A percentile compares a stretch with the other conserved stretches of the same genome.
Evolutionary conservation across 768 basidiomycete species (phyloP).

Genomic region (Mycena polygramma): DNA sequence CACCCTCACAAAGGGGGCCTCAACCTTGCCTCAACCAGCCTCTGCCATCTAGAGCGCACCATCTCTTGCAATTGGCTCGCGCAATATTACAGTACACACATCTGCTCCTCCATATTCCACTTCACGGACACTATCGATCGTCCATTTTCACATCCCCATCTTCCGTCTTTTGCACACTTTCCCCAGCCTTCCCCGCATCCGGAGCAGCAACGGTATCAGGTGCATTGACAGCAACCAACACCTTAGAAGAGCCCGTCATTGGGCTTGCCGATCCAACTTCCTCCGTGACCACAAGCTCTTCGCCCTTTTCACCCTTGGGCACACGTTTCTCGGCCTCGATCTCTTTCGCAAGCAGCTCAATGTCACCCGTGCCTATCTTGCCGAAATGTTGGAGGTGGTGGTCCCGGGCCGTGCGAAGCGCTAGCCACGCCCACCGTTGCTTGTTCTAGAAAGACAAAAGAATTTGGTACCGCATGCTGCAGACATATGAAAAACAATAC

Average conservation of each 20-base stretch:
- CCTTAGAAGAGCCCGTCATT: constrained; percentile 41
- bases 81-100: no score
- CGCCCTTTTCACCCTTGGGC: constrained; percentile 55
- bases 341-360: constrained; percentile 64
- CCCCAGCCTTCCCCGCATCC: constrained; percentile 16
- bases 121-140: constrained; percentile 42
- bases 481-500: constrained; percentile 12
- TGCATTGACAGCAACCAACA: constrained; percentile 34
- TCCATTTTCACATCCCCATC: constrained; percentile 68
- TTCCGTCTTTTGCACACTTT: constrained; percentile 34
- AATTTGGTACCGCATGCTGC: not conserved
- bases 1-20: no score
- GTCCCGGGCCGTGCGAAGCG: constrained; percentile 81
- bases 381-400: constrained; percentile 81
- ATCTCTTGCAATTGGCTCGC: no score
- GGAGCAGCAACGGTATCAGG: constrained; percentile 34
- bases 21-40: no score
- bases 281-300: constrained; percentile 49
- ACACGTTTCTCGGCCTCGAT: constrained; percentile 63
- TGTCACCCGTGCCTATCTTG: constrained; percentile 86
- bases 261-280: constrained; percentile 53
- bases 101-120: no score
- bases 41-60: no score
- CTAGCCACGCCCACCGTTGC: constrained; percentile 84
- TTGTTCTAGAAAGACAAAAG: constrained; percentile 65